These are phyloP conservation scores for Pouteria glomerata DNA, from an alignment of 148 eudicot species.

Conservation along the genomic window DNA sequence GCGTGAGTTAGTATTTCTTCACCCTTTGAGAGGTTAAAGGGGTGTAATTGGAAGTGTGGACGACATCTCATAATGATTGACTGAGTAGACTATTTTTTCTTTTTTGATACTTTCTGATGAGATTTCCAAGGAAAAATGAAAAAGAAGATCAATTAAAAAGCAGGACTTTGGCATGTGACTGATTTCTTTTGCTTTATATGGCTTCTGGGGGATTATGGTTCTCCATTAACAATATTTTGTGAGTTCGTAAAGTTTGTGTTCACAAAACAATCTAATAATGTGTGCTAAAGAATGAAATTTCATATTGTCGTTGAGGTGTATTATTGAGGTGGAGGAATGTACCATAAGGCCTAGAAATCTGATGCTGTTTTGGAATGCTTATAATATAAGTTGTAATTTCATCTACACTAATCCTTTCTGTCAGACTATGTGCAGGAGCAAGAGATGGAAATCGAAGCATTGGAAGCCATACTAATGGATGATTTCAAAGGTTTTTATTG, in stretches of 20 bases:
- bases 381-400: not conserved
- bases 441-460: slow-evolving; percentile 96
- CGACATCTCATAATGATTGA: not conserved
- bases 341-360: not conserved
- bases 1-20: not conserved
- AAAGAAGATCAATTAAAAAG: not conserved
- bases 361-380: not conserved
- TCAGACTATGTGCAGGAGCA: slow-evolving; percentile 78
- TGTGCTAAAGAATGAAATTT: not conserved
- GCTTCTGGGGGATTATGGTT: not conserved
- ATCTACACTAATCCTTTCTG: not conserved
- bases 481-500: slow-evolving; percentile 64
- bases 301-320: not conserved
- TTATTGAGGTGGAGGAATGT: not conserved
- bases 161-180: not conserved
- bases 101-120: not conserved
- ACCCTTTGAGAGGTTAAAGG: not conserved
- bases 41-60: not conserved
- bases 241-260: not conserved
- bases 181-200: not conserved
- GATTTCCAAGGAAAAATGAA: not conserved
- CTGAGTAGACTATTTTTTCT: not conserved
- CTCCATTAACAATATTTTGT: not conserved
- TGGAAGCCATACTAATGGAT: slow-evolving; percentile 82
- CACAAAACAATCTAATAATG: not conserved